phyloP scores from a whole-genome alignment of 441 rosid species.

The Erodium trifolium region DNA sequence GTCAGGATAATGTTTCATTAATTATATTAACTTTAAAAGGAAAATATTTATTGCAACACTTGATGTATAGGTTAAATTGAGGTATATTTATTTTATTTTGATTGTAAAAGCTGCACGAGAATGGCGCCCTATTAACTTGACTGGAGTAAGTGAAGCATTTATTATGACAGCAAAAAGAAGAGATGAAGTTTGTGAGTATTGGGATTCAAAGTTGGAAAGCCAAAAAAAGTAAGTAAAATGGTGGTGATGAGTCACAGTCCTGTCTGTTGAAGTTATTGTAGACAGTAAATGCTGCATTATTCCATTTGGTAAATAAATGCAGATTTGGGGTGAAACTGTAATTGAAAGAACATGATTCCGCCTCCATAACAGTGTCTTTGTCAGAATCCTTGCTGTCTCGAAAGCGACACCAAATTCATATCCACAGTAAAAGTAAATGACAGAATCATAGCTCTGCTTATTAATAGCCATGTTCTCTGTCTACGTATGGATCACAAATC shows the following conservation, averaged over 20 bases:
- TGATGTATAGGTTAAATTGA: too few relatives aligned
- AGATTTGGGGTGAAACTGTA: not conserved
- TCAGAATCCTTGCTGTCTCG: conserved; percentile 8
- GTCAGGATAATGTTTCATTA: too few relatives aligned
- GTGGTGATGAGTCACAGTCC: not conserved
- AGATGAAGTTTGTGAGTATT: too few relatives aligned
- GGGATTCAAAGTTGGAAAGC: too few relatives aligned
- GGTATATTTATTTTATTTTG: too few relatives aligned
- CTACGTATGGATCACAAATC: too few relatives aligned
- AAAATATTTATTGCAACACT: too few relatives aligned
- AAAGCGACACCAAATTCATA: not conserved
- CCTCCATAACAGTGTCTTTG: not conserved
- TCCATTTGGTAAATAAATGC: not conserved
- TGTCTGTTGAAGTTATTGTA: not conserved
- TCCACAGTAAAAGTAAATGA: not conserved
- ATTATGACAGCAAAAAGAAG: too few relatives aligned
- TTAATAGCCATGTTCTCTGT: not conserved
- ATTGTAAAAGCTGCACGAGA: too few relatives aligned
- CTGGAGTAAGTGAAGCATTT: too few relatives aligned
- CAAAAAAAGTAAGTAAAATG: not conserved
- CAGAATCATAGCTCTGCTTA: not conserved
- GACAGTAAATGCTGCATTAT: not conserved
- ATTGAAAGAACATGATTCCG: not conserved
- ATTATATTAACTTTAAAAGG: too few relatives aligned
- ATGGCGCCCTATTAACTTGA: too few relatives aligned